A percentile compares a stretch with the other conserved stretches of the same genome.
phyloP scores from a whole-genome alignment of 352 stramenopile genomes.

The Pythium pyrilobum region DNA sequence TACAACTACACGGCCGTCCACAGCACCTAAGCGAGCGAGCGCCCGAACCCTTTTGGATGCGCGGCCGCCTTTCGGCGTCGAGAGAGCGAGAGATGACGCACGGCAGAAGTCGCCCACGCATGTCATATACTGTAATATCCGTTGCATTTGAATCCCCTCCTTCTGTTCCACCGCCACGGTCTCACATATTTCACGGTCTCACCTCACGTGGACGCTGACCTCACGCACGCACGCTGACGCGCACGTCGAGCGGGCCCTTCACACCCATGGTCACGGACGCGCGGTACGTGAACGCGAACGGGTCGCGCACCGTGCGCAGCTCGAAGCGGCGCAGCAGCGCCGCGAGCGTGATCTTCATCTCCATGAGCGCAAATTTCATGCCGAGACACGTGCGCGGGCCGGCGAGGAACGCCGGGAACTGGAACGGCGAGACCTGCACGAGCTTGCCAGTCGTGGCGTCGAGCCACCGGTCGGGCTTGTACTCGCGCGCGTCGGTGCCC shows the following conservation, averaged over 20 bases:
- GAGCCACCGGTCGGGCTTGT: conserved; percentile 64
- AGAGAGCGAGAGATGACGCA: too few species aligned
- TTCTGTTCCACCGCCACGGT: too few species aligned
- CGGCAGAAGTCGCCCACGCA: too few species aligned
- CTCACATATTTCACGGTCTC: too few species aligned
- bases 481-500: conserved; percentile 45
- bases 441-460: conserved; percentile 32
- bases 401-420: conserved; percentile 49
- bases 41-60: too few species aligned
- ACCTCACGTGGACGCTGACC: background rate
- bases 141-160: too few species aligned
- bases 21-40: too few species aligned
- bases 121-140: too few species aligned
- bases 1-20: conserved; percentile 13
- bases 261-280: conserved; percentile 37
- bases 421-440: conserved; percentile 32
- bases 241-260: conserved; percentile 18
- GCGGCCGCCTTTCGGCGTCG: too few species aligned
- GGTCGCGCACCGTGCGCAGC: conserved; percentile 33
- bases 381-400: conserved; percentile 55
- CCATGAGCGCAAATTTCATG: conserved; percentile 45
- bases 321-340: conserved; percentile 39
- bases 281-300: conserved; percentile 33
- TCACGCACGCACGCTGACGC: background rate
- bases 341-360: conserved; percentile 46